These are phyloP conservation scores for Cadophora sp. DNA, from an alignment of 2,329 filamentous ascomycete species.

Conservation along the genomic window DNA sequence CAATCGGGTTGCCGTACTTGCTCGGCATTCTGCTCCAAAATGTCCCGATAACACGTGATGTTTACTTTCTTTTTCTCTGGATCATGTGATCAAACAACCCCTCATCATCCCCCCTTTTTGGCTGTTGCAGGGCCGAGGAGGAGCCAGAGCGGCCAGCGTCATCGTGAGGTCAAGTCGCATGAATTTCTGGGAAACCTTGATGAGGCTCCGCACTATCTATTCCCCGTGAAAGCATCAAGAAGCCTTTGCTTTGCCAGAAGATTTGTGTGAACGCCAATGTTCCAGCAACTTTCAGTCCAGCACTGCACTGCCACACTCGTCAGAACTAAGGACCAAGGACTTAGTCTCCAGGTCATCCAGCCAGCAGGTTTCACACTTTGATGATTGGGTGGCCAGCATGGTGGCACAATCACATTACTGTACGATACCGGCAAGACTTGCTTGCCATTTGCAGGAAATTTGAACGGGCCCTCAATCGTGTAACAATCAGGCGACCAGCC, in stretches of 20 bases:
- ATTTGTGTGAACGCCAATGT: neutral
- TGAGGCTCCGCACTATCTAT: conserved; percentile 20
- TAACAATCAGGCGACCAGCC: conserved; percentile 32
- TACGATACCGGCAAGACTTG: conserved; percentile 15
- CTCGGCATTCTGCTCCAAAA: neutral
- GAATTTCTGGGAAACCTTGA: conserved; percentile 4
- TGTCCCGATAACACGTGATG: conserved; percentile 12
- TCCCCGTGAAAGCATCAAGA: neutral
- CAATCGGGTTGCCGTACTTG: conserved; percentile 2
- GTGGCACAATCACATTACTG: neutral
- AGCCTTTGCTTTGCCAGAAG: neutral
- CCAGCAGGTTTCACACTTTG: conserved; percentile 29
- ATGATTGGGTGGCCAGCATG: conserved; percentile 10
- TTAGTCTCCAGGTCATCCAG: conserved; percentile 16
- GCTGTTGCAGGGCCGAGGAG: conserved; percentile 15
- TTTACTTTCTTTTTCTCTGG: neutral
- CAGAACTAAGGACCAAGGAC: neutral
- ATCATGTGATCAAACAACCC: conserved; percentile 13
- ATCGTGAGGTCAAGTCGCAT: conserved; percentile 22
- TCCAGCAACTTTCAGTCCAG: too few relatives aligned
- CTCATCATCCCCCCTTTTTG: conserved; percentile 14
- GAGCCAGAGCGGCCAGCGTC: conserved; percentile 19
- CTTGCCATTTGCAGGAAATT: conserved; percentile 24
- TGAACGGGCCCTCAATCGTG: conserved; percentile 16
- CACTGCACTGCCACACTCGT: conserved; percentile 34